phyloP scores from a whole-genome alignment of 1,284 basidiomycete genomes.

The Acaromyces ingoldii region DNA sequence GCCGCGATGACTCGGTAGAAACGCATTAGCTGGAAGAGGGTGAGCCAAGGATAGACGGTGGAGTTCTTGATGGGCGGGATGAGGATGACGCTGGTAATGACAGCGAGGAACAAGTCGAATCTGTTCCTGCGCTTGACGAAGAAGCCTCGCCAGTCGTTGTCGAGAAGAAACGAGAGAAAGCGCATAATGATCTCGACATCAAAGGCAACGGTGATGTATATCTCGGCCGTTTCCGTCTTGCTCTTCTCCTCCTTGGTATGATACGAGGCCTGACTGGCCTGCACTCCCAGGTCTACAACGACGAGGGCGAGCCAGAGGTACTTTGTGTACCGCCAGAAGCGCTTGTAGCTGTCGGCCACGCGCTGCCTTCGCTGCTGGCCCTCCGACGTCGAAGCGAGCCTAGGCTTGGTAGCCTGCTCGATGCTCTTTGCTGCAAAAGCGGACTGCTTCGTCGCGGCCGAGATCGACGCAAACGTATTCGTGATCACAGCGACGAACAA shows the following conservation, averaged over 20 bases:
- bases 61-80: conserved; percentile 69
- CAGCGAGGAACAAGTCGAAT: conserved; percentile 75
- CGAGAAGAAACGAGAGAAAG: conserved; percentile 59
- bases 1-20: conserved; percentile 92
- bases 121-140: conserved; percentile 65
- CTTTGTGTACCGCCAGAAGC: conserved; percentile 42
- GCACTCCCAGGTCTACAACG: conserved; percentile 61
- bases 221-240: conserved; percentile 60
- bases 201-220: conserved; percentile 76
- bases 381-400: neutral
- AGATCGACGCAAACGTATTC: conserved; percentile 85
- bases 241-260: conserved; percentile 15
- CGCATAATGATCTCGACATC: conserved; percentile 82
- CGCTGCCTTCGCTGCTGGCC: conserved; percentile 15
- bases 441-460: conserved; percentile 80
- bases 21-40: conserved; percentile 76
- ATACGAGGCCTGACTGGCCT: conserved; percentile 67
- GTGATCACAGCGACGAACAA: conserved; percentile 94
- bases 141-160: conserved; percentile 80
- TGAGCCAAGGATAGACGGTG: conserved; percentile 78
- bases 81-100: conserved; percentile 75
- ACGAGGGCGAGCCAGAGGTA: conserved; percentile 60
- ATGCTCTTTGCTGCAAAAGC: conserved; percentile 68
- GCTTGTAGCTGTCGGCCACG: conserved; percentile 40
- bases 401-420: neutral